These are phyloP conservation scores for Filobasidium floriforme DNA, from an alignment of 768 basidiomycete species.

Conservation along the genomic window DNA sequence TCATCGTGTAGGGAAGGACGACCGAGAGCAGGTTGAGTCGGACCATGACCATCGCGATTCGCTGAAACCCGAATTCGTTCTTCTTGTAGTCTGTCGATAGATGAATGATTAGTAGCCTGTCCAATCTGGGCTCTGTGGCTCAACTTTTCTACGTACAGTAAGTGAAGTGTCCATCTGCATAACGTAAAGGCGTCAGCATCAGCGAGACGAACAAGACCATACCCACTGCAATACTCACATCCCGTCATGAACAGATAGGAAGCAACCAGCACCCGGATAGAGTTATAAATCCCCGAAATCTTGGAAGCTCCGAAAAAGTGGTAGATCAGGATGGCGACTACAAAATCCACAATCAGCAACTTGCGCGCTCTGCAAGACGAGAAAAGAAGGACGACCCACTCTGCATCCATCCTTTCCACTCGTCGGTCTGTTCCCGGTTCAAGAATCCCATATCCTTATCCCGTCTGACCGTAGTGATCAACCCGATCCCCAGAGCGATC, in stretches of 20 bases:
- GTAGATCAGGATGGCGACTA: conserved; percentile 84
- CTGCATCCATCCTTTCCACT: conserved; percentile 99
- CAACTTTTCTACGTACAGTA: conserved; percentile 49
- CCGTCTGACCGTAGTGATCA: conserved; percentile 59
- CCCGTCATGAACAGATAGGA: conserved; percentile 89
- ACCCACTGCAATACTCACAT: conserved; percentile 52
- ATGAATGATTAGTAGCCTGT: background rate
- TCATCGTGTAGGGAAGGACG: conserved; percentile 77
- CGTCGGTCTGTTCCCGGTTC: conserved; percentile 86
- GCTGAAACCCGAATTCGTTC: conserved; percentile 71
- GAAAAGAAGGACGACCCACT: conserved; percentile 49
- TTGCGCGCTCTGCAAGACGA: background rate
- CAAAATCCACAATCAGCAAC: background rate
- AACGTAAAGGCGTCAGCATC: background rate
- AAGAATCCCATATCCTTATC: conserved; percentile 82
- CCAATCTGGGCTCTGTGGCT: background rate
- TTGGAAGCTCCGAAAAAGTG: conserved; percentile 86
- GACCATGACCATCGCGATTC: conserved; percentile 68
- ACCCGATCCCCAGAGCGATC: conserved; percentile 54
- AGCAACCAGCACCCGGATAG: conserved; percentile 77
- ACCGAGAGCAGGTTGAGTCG: conserved; percentile 78
- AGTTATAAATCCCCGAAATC: conserved; percentile 86
- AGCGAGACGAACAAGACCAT: background rate
- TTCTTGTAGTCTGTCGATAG: conserved; percentile 60
- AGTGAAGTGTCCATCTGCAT: conserved; percentile 56